A percentile compares a stretch with the other conserved stretches of the same genome.
Evolutionary conservation across 371 early-diverging fungal genomes (phyloP).

Genomic region (Mortierella sp.): DNA sequence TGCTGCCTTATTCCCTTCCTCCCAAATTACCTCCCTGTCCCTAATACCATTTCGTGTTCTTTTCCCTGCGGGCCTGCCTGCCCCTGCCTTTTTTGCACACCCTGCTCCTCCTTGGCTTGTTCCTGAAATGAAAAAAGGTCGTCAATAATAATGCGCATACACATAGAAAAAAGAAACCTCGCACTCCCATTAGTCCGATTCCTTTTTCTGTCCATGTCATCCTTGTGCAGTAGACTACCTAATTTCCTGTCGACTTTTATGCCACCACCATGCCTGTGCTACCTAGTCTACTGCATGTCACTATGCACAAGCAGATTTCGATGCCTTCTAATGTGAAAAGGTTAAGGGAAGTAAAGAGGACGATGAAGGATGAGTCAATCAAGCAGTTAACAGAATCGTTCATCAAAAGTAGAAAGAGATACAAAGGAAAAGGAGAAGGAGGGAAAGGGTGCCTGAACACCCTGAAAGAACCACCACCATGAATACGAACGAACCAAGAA

Average conservation of each 20-base stretch:
- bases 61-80: too few relatives aligned
- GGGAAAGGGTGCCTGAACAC: background rate
- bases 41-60: too few relatives aligned
- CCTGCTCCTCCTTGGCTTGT: background rate
- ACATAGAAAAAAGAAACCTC: background rate
- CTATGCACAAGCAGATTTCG: too few relatives aligned
- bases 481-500: background rate
- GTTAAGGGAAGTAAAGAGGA: background rate
- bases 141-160: slow-evolving; percentile 1
- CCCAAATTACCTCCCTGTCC: too few relatives aligned
- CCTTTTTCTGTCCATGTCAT: too few relatives aligned
- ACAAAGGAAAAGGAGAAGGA: background rate
- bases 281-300: too few relatives aligned
- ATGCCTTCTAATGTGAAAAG: too few relatives aligned
- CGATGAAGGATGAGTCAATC: background rate
- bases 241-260: slow-evolving; percentile 1
- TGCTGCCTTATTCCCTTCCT: too few relatives aligned
- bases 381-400: background rate
- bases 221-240: too few relatives aligned
- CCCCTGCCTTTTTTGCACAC: background rate
- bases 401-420: background rate
- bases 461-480: background rate
- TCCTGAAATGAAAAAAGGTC: slow-evolving; percentile 2
- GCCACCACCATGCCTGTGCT: background rate
- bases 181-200: background rate